Evolutionary conservation across 2,329 filamentous ascomycete genomes (phyloP), one percentile per base, ranked within the genome.

Genomic region (Colletotrichum costaricense): DNA sequence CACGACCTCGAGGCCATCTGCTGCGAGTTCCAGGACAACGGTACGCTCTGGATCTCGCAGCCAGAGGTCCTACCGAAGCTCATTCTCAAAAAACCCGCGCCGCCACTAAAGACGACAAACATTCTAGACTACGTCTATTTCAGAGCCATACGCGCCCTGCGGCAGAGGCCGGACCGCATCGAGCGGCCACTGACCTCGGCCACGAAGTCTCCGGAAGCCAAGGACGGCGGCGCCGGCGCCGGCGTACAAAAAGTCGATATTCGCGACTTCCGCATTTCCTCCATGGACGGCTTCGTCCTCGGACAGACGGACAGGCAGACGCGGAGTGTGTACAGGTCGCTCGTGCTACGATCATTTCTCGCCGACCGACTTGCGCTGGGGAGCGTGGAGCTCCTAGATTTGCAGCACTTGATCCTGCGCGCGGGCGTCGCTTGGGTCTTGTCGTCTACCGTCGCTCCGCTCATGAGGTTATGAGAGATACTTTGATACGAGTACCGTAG

Each of bases 1-100:
- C 86, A 92, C 77, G 88, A 90, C 26, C 85, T 89, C 22, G 89
- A 92, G 76, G 91, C 90, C 1, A 83, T 93, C 35, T 89, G 91
- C 68, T 86, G 87, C 72, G 91, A 93, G 78, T 78, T 89, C 78
- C 80, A 88, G 57, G 90, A 91, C 71, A 92, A 87, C 75, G 82
- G 85, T 52, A 93, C 91, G 0, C 79, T 92, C 8, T 88, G 85
- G 82, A 81, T 92, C 11, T 89, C 90, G 6, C 85, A 85, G 14
- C 87, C 88, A 1, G 84, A 89, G 14, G 76, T 90, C 2, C 80
- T 93, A 11, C 83, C 84, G 22, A 82, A 82, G 38, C 76, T 87
- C 8, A 83, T 87, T 33, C 76, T 86, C 54, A 86, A 85, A 76
- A 84, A 80, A 56, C 79, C 80, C 1, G 76, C 82, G 3, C 78